These are phyloP conservation scores for Trichophyton rubrum DNA, from an alignment of 2,329 filamentous ascomycete species.

Conservation along the genomic window DNA sequence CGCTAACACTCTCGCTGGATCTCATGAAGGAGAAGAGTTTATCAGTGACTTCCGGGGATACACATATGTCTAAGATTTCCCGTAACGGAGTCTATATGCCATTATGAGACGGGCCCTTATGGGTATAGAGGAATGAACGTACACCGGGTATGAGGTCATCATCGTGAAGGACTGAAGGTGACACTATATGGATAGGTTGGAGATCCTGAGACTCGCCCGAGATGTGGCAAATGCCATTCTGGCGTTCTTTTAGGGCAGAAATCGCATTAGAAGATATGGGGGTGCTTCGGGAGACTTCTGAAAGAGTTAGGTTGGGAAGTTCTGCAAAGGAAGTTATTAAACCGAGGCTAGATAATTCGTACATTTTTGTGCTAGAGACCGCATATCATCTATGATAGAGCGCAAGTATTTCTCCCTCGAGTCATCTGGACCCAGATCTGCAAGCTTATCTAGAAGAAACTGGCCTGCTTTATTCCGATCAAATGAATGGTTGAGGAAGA, in stretches of 20 bases:
- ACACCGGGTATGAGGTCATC: conserved; percentile 2
- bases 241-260: conserved; percentile 3
- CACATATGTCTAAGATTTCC: conserved; percentile 6
- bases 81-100: conserved; percentile 5
- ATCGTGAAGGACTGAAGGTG: conserved; percentile 9
- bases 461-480: background rate
- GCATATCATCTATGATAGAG: background rate
- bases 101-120: background rate
- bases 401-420: background rate
- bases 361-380: background rate
- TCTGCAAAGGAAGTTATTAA: no score
- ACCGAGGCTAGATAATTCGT: background rate
- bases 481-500: background rate
- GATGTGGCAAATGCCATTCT: conserved; percentile 7
- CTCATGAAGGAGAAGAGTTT: conserved; percentile 7
- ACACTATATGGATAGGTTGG: conserved; percentile 5
- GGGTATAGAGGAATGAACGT: background rate
- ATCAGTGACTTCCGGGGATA: background rate
- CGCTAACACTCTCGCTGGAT: background rate
- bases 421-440: background rate
- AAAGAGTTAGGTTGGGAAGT: no score
- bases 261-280: background rate
- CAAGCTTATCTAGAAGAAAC: background rate
- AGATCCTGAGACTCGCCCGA: conserved; percentile 4
- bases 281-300: background rate